Evolutionary conservation across 2,329 filamentous ascomycete species (phyloP).

Genomic region (Blastomyces emzantsi): DNA sequence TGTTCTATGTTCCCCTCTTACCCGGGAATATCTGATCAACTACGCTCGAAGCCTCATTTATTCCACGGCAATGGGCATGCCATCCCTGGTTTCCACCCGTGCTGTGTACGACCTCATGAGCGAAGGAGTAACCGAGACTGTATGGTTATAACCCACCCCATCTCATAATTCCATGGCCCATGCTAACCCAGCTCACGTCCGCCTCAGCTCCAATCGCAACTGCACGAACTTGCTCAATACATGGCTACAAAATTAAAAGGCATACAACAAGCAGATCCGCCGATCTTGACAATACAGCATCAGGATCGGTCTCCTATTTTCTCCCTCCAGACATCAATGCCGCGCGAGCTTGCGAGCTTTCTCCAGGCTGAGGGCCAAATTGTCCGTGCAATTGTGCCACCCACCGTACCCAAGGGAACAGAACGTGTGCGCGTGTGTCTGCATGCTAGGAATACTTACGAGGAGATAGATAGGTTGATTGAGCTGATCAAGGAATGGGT

Average conservation of each 20-base stretch:
- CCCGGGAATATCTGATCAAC: slow-evolving; percentile 60
- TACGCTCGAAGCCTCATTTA: slow-evolving; percentile 69
- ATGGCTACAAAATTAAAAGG: slow-evolving; percentile 38
- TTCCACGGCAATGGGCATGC: slow-evolving; percentile 59
- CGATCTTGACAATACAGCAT: slow-evolving; percentile 32
- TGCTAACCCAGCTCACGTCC: not conserved
- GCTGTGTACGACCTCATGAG: slow-evolving; percentile 50
- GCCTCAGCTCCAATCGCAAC: slow-evolving; percentile 34
- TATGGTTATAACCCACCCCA: slow-evolving; percentile 22
- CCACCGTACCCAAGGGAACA: slow-evolving; percentile 55
- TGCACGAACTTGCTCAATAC: slow-evolving; percentile 41
- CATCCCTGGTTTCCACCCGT: slow-evolving; percentile 51
- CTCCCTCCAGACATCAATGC: slow-evolving; percentile 49
- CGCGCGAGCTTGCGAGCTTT: slow-evolving; percentile 49
- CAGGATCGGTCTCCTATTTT: slow-evolving; percentile 55
- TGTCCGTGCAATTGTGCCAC: slow-evolving; percentile 57
- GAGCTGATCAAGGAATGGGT: slow-evolving; percentile 13
- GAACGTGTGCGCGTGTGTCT: slow-evolving; percentile 59
- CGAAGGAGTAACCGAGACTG: slow-evolving; percentile 40
- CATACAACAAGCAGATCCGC: slow-evolving; percentile 25
- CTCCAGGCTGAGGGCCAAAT: slow-evolving; percentile 54
- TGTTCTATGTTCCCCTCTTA: slow-evolving; percentile 52
- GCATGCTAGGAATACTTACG: slow-evolving; percentile 55
- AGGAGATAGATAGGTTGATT: slow-evolving; percentile 49
- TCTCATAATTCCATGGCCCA: not conserved